These are phyloP conservation scores for Quercus tomentella DNA, from an alignment of 331 rosid species.

Conservation along the genomic window DNA sequence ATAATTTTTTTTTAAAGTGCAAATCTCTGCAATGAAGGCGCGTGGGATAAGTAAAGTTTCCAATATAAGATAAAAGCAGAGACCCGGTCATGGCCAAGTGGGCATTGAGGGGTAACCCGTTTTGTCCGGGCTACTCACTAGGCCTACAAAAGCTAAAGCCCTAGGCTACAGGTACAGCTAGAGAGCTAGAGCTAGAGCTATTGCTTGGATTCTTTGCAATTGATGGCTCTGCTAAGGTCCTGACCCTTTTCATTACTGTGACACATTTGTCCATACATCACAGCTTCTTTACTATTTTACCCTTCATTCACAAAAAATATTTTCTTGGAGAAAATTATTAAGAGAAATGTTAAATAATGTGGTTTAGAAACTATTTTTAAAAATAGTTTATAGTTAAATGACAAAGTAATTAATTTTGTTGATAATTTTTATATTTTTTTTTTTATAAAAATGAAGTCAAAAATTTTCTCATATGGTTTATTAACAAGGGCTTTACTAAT, in stretches of 20 bases:
- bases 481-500: no score
- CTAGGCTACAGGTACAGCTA: not conserved
- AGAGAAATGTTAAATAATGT: no score
- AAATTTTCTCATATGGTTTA: no score
- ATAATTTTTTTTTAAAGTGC: no score
- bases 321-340: no score
- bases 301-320: not conserved
- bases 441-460: no score
- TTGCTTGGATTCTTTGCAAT: conserved; percentile 25
- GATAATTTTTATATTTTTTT: no score
- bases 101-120: conserved; percentile 47
- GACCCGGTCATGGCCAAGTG: conserved; percentile 22
- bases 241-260: conserved; percentile 13
- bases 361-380: no score
- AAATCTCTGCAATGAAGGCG: conserved; percentile 6
- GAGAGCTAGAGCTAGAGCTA: not conserved
- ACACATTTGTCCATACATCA: conserved; percentile 20
- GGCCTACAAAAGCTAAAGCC: not conserved
- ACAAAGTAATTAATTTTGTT: no score
- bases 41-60: conserved; percentile 24
- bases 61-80: conserved; percentile 18
- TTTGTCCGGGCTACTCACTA: conserved; percentile 48
- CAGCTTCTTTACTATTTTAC: not conserved
- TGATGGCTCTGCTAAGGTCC: conserved; percentile 38
- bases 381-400: no score